Evolutionary conservation across 306 rosid genomes (phyloP).

Genomic region (Quercus aquifolioides): DNA sequence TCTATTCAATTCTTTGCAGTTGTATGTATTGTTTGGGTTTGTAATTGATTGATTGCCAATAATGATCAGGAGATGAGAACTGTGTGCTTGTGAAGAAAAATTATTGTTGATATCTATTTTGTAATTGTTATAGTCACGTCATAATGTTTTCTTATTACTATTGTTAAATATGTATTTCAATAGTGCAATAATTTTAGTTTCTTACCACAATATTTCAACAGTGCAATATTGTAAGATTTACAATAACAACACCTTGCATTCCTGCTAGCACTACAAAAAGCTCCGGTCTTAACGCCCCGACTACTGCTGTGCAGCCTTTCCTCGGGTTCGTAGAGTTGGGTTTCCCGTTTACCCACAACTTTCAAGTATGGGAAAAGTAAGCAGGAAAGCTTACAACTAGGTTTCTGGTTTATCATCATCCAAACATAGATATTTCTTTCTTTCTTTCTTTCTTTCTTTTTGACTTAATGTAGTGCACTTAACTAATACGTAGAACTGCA

Average conservation of each 20-base stretch:
- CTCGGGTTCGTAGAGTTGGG: too few relatives aligned
- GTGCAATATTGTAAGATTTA: too few relatives aligned
- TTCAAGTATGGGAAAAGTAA: background rate
- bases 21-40: constrained; percentile 23
- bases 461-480: background rate
- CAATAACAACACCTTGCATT: background rate
- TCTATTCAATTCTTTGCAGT: constrained; percentile 30
- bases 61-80: constrained; percentile 29
- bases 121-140: background rate
- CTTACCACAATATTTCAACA: background rate
- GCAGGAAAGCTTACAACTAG: background rate
- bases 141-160: background rate
- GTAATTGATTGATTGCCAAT: constrained; percentile 28
- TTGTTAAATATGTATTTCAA: background rate
- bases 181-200: background rate
- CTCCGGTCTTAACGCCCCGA: too few relatives aligned
- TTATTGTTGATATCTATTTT: background rate
- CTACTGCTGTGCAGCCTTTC: too few relatives aligned
- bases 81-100: background rate
- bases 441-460: background rate
- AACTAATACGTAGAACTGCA: background rate
- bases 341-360: too few relatives aligned
- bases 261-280: too few relatives aligned
- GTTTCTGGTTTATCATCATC: background rate
- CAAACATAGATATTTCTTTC: background rate